These are phyloP conservation scores for Salix purpurea DNA, from an alignment of 345 rosid species.

Conservation along the genomic window DNA sequence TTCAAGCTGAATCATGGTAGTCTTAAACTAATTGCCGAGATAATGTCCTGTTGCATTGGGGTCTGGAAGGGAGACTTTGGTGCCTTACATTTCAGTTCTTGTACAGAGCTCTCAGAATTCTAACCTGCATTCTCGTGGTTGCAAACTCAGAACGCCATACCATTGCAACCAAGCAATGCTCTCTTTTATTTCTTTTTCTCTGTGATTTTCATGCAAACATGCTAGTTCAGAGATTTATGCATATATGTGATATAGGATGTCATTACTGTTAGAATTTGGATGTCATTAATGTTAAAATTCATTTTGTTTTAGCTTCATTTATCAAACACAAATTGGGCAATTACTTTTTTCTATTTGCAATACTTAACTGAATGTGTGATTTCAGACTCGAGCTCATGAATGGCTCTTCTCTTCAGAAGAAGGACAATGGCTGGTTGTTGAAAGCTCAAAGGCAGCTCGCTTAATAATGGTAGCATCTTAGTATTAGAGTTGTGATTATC, in stretches of 20 bases:
- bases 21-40: too few species aligned
- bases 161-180: too few species aligned
- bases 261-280: background rate
- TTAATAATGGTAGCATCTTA: constrained; percentile 64
- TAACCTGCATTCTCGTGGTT: too few species aligned
- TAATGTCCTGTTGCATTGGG: too few species aligned
- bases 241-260: background rate
- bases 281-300: background rate
- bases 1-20: background rate
- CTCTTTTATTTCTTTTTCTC: background rate
- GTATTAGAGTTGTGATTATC: background rate
- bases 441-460: constrained; percentile 85
- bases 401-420: constrained; percentile 97
- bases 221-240: background rate
- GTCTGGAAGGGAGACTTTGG: too few species aligned
- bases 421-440: constrained; percentile 91
- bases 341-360: constrained; percentile 14
- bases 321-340: background rate
- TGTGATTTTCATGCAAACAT: background rate
- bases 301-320: background rate
- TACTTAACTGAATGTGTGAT: constrained; percentile 35
- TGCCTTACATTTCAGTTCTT: too few species aligned
- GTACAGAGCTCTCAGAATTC: too few species aligned
- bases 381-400: constrained; percentile 85
- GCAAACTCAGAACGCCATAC: too few species aligned